phyloP scores from a whole-genome alignment of 2,329 filamentous ascomycete genomes.

The Cylindrodendrum hubeiense region DNA sequence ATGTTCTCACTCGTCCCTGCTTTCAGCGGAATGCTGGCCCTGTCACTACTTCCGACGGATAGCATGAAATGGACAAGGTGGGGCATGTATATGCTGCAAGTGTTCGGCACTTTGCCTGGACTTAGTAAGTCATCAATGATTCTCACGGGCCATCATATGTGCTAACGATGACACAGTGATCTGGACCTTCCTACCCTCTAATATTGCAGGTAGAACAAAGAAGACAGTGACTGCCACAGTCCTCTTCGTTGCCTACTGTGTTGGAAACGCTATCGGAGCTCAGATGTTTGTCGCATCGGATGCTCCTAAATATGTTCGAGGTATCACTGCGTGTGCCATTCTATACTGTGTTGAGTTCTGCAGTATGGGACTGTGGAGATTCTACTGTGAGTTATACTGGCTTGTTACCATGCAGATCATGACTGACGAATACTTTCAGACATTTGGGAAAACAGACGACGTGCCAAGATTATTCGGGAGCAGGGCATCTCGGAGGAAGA shows the following conservation, averaged over 20 bases:
- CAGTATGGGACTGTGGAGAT: constrained; percentile 41
- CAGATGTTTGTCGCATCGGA: constrained; percentile 42
- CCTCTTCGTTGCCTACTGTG: constrained; percentile 40
- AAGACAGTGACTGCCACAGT: constrained; percentile 41
- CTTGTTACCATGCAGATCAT: too few species aligned
- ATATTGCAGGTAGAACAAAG: constrained; percentile 56
- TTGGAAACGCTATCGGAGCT: constrained; percentile 38
- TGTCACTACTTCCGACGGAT: constrained; percentile 44
- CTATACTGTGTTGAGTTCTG: constrained; percentile 44
- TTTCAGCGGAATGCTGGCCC: constrained; percentile 47
- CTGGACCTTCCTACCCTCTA: constrained; percentile 51
- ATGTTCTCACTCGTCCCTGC: constrained; percentile 47
- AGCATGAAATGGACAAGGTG: constrained; percentile 46
- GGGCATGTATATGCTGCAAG: constrained; percentile 49
- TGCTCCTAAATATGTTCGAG: constrained; percentile 36
- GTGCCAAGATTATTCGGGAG: constrained; percentile 35
- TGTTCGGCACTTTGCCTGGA: constrained; percentile 42
- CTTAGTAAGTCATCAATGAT: constrained; percentile 33
- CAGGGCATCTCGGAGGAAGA: constrained; percentile 44
- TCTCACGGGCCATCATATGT: neutral
- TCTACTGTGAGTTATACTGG: constrained; percentile 38
- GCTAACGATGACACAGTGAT: constrained; percentile 38
- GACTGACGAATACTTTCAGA: constrained; percentile 25
- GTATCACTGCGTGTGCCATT: constrained; percentile 38
- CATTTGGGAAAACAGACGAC: constrained; percentile 43